Percentiles rank a stretch among this genome's conserved stretches.
phyloP scores from a whole-genome alignment of 2,329 filamentous ascomycete genomes.

The Xylaria sp. region DNA sequence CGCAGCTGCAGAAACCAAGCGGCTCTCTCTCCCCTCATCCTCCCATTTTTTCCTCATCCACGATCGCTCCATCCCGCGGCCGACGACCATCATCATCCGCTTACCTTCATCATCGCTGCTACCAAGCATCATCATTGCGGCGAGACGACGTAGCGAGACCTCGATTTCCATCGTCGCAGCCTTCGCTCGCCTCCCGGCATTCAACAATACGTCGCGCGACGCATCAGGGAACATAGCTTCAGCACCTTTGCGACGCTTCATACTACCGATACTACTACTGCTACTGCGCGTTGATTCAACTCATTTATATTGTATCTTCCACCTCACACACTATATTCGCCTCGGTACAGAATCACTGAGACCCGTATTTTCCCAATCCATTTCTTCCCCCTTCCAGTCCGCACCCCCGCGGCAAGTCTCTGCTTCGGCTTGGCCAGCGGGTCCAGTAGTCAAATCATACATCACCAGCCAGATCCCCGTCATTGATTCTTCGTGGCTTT shows the following conservation, averaged over 20 bases:
- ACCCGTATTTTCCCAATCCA: constrained; percentile 7
- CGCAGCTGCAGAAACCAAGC: constrained; percentile 9
- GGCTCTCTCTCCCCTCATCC: constrained; percentile 37
- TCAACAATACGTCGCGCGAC: constrained; percentile 6
- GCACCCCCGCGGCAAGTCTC: constrained; percentile 39
- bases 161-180: constrained; percentile 6
- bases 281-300: constrained; percentile 16
- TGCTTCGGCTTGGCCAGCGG: constrained; percentile 40
- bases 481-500: constrained; percentile 29
- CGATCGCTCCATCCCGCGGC: constrained; percentile 19
- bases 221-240: constrained; percentile 5
- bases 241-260: constrained; percentile 5
- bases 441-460: constrained; percentile 37
- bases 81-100: constrained; percentile 12
- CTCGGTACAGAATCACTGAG: not conserved
- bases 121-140: not conserved
- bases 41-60: constrained; percentile 16
- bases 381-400: not conserved
- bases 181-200: not conserved
- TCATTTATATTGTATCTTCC: constrained; percentile 1
- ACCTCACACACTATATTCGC: constrained; percentile 1
- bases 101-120: not conserved
- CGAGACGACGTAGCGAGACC: constrained; percentile 3
- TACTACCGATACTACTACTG: not conserved
- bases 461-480: constrained; percentile 4